These are phyloP conservation scores for Henckelia pumila DNA, from an alignment of 257 asterid genomes.

Conservation along the genomic window DNA sequence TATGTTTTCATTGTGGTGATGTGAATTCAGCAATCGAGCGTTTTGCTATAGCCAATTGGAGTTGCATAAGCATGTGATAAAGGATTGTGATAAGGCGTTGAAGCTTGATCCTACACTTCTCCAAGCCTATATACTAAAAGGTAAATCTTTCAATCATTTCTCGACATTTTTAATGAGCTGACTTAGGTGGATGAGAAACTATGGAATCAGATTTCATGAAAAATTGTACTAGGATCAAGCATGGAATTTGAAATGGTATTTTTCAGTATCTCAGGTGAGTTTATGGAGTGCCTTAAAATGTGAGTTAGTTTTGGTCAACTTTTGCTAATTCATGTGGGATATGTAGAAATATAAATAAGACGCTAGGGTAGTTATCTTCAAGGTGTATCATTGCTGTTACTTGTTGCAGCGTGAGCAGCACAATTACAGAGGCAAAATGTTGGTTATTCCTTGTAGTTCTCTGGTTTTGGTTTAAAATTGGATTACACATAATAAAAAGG, in stretches of 20 bases:
- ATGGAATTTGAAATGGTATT: neutral
- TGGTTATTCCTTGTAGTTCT: conserved; percentile 1
- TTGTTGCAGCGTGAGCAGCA: conserved; percentile 12
- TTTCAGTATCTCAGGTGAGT: neutral
- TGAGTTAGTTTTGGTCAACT: neutral
- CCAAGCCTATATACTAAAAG: conserved; percentile 86
- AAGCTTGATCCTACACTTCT: conserved; percentile 79
- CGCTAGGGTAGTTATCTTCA: conserved; percentile 18
- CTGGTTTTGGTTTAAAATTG: neutral
- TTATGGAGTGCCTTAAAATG: neutral
- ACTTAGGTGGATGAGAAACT: conserved; percentile 18
- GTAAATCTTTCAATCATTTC: conserved; percentile 29
- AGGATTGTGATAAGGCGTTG: conserved; percentile 90
- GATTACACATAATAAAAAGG: neutral
- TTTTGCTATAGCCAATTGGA: conserved; percentile 93
- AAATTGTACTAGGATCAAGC: conserved; percentile 4
- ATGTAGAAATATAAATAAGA: neutral
- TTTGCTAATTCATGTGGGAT: neutral
- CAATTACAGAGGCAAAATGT: conserved; percentile 8
- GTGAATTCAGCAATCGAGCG: conserved; percentile 47
- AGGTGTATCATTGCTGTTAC: neutral
- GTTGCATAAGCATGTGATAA: conserved; percentile 87
- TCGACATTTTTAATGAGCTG: conserved; percentile 5
- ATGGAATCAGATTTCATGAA: conserved; percentile 18
- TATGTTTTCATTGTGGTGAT: conserved; percentile 5